Evolutionary conservation across 768 basidiomycete genomes (phyloP).

Genomic region (Suillus weaverae): DNA sequence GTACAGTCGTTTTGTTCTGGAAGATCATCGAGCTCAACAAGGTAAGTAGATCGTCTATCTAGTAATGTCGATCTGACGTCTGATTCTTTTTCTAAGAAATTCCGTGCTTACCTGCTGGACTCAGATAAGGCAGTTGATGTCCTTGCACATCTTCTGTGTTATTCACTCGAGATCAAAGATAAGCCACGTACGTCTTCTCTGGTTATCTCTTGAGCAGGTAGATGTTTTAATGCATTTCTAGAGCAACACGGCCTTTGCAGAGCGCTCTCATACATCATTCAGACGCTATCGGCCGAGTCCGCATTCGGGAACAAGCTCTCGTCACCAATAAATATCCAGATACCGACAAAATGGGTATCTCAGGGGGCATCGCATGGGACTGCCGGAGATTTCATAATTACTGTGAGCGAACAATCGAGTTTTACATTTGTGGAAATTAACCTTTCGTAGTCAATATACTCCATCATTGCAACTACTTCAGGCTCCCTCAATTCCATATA

Average conservation of each 20-base stretch:
- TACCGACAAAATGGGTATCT: slow-evolving; percentile 78
- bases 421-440: slow-evolving; percentile 11
- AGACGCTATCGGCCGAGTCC: slow-evolving; percentile 84
- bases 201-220: slow-evolving; percentile 6
- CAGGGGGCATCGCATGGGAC: slow-evolving; percentile 67
- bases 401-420: slow-evolving; percentile 48
- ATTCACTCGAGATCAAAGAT: slow-evolving; percentile 87
- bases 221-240: slow-evolving; percentile 30
- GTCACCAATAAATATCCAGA: slow-evolving; percentile 58
- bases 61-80: background rate
- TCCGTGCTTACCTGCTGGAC: slow-evolving; percentile 77
- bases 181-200: slow-evolving; percentile 68
- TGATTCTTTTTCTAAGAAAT: slow-evolving; percentile 63
- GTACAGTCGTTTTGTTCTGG: slow-evolving; percentile 79
- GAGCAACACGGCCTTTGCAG: slow-evolving; percentile 92
- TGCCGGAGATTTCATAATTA: slow-evolving; percentile 84
- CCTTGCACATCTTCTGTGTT: slow-evolving; percentile 75
- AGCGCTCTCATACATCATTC: slow-evolving; percentile 87
- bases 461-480: slow-evolving; percentile 85
- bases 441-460: slow-evolving; percentile 71
- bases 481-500: slow-evolving; percentile 82
- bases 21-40: slow-evolving; percentile 92
- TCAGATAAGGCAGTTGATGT: slow-evolving; percentile 79
- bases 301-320: slow-evolving; percentile 71
- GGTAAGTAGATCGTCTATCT: slow-evolving; percentile 40